phyloP scores from a whole-genome alignment of 345 rosid genomes.

The Limnanthes douglasii region DNA sequence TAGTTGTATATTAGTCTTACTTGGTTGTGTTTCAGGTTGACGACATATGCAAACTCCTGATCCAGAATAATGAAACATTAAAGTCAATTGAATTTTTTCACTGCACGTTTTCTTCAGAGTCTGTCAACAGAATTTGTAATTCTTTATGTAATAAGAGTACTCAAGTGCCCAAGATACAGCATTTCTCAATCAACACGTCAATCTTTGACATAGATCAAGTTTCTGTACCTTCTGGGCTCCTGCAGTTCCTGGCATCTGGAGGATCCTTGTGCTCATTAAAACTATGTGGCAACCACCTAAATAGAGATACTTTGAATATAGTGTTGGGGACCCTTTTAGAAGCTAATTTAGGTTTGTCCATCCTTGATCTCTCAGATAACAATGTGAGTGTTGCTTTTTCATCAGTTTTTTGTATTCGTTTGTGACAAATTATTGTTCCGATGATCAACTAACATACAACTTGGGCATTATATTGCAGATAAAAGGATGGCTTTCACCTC shows the following conservation, averaged over 20 bases:
- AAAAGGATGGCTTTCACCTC: slow-evolving; percentile 70
- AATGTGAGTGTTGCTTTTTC: slow-evolving; percentile 28
- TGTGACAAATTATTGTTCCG: slow-evolving; percentile 4
- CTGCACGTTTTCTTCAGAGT: slow-evolving; percentile 54
- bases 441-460: slow-evolving; percentile 6
- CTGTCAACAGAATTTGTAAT: slow-evolving; percentile 28
- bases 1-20: no score
- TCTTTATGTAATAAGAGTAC: slow-evolving; percentile 20
- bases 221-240: slow-evolving; percentile 25
- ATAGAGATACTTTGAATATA: slow-evolving; percentile 22
- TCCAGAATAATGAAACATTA: slow-evolving; percentile 47
- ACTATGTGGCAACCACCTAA: slow-evolving; percentile 35
- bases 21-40: slow-evolving; percentile 35
- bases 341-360: slow-evolving; percentile 31
- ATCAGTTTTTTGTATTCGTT: slow-evolving; percentile 4
- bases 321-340: slow-evolving; percentile 46
- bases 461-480: slow-evolving; percentile 22
- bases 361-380: slow-evolving; percentile 80
- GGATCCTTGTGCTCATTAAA: slow-evolving; percentile 56
- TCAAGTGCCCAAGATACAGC: slow-evolving; percentile 27
- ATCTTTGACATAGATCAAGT: slow-evolving; percentile 28
- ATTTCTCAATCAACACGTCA: slow-evolving; percentile 38
- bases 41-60: slow-evolving; percentile 54
- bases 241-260: slow-evolving; percentile 44
- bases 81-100: slow-evolving; percentile 57